Evolutionary conservation across 1,284 basidiomycete species (phyloP).

Genomic region (Ganoderma multipileum): DNA sequence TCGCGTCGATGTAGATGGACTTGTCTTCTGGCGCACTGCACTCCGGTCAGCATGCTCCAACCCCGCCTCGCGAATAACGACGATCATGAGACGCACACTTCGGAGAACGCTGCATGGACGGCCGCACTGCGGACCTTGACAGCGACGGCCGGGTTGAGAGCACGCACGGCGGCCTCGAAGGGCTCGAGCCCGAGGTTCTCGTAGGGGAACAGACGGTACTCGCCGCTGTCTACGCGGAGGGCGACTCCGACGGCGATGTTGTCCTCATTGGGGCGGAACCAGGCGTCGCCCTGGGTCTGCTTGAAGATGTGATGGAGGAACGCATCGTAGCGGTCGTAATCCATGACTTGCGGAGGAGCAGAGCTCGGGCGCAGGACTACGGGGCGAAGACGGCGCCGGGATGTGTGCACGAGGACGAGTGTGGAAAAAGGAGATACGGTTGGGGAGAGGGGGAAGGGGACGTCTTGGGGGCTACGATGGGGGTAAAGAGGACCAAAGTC

Average conservation of each 20-base stretch:
- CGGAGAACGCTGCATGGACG: conserved; percentile 78
- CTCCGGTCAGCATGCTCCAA: conserved; percentile 8
- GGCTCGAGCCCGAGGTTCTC: conserved; percentile 71
- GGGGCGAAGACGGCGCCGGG: conserved; percentile 19
- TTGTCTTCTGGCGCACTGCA: conserved; percentile 55
- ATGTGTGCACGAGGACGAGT: neutral
- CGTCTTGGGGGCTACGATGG: conserved; percentile 16
- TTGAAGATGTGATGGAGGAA: conserved; percentile 62
- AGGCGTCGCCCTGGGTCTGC: conserved; percentile 65
- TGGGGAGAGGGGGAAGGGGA: conserved; percentile 19
- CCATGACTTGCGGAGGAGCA: conserved; percentile 39
- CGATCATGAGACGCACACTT: conserved; percentile 57
- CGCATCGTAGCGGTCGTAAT: conserved; percentile 58
- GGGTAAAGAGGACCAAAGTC: conserved; percentile 22
- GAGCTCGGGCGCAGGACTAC: conserved; percentile 13
- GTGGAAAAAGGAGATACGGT: conserved; percentile 1
- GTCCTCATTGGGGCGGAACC: conserved; percentile 61
- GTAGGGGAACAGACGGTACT: conserved; percentile 77
- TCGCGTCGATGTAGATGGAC: conserved; percentile 69
- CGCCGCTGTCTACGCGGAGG: conserved; percentile 62
- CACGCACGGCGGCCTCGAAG: conserved; percentile 75
- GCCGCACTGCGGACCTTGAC: conserved; percentile 82
- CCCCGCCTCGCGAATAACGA: conserved; percentile 5
- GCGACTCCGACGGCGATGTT: conserved; percentile 65
- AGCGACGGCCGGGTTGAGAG: conserved; percentile 82